A percentile compares a stretch with the other conserved stretches of the same genome.
These are phyloP conservation scores for Suillus lakei DNA, from an alignment of 768 basidiomycete species.

Conservation along the genomic window DNA sequence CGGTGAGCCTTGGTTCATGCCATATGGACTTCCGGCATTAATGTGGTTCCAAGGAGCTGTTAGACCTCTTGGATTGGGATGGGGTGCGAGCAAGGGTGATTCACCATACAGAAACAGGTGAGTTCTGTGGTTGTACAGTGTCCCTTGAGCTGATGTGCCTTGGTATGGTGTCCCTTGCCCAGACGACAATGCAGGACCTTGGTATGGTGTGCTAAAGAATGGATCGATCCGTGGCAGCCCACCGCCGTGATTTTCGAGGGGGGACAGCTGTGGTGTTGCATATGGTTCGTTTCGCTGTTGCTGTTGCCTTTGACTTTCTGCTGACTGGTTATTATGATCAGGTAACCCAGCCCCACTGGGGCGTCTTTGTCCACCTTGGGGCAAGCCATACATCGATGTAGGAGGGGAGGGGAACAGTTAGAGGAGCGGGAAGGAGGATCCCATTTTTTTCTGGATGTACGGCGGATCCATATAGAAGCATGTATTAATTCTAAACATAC, in stretches of 20 bases:
- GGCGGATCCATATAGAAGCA: background rate
- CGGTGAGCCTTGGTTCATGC: no score
- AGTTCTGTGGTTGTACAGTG: no score
- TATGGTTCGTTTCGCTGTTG: background rate
- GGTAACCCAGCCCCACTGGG: background rate
- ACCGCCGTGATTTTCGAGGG: no score
- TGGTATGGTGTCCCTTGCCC: no score
- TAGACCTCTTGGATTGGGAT: background rate
- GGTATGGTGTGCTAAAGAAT: no score
- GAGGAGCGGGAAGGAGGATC: background rate
- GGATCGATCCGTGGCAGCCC: no score
- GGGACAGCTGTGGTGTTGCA: background rate
- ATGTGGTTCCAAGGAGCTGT: no score
- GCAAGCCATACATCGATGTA: background rate
- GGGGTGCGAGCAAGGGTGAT: background rate
- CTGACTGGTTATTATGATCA: background rate
- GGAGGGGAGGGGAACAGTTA: background rate
- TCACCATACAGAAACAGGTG: background rate
- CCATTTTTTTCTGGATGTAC: no score
- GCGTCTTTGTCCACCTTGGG: background rate
- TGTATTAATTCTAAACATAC: background rate
- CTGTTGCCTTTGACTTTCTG: background rate
- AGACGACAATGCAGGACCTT: no score
- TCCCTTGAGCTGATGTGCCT: no score
- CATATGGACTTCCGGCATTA: no score